Conservation (phyloP, 331 rosid species). For the Phaseolus coccineus region DNA sequence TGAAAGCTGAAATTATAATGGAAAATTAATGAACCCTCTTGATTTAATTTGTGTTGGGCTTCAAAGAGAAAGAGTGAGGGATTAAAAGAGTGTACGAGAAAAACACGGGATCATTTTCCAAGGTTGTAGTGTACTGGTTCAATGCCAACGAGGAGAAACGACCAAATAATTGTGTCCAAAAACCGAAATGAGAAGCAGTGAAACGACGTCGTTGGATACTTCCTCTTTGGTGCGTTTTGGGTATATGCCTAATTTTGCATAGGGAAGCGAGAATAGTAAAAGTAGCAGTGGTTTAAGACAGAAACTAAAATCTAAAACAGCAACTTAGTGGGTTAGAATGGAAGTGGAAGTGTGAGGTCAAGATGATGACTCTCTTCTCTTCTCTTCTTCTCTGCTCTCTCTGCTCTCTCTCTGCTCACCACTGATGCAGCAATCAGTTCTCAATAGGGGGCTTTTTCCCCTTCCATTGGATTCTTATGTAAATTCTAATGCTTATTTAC, state of each 20-base stretch:
- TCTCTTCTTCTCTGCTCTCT: constrained; percentile 6
- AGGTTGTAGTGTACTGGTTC: constrained; percentile 44
- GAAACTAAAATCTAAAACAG: constrained; percentile 38
- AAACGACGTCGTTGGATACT: constrained; percentile 43
- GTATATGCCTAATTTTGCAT: constrained; percentile 4
- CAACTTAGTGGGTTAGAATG: not conserved
- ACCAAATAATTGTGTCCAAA: constrained; percentile 45
- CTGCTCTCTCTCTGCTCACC: not conserved
- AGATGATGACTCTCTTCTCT: not conserved
- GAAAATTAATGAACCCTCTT: constrained; percentile 33
- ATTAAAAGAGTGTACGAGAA: not conserved
- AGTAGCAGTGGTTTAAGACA: not conserved
- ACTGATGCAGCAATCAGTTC: not conserved
- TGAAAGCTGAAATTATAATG: constrained; percentile 47
- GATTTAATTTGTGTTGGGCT: not conserved
- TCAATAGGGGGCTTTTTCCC: not conserved
- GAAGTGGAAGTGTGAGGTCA: not conserved
- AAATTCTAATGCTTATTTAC: not conserved
- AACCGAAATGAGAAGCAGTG: not conserved
- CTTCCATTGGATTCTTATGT: not conserved
- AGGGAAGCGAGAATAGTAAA: constrained; percentile 34
- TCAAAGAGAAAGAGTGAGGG: not conserved
- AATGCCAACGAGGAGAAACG: constrained; percentile 34
- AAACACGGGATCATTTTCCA: constrained; percentile 47
- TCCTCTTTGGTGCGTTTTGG: not conserved